These are phyloP conservation scores for Cercospora sp. DNA, from an alignment of 2,329 filamentous ascomycete species.

Conservation along the genomic window DNA sequence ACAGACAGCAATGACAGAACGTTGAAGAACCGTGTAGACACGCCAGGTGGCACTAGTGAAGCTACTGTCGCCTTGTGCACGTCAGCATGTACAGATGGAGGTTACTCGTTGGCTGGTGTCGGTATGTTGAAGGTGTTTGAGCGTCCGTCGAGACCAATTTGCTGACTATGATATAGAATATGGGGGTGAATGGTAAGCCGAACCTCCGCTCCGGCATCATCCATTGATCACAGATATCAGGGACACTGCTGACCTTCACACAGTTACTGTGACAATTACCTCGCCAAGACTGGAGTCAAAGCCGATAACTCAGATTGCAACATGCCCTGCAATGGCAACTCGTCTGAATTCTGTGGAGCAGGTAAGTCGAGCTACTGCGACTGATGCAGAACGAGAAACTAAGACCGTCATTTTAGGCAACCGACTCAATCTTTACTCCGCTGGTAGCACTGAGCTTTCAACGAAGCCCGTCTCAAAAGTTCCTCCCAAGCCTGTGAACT, in stretches of 20 bases:
- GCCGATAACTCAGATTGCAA: slow-evolving; percentile 30
- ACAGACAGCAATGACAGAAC: slow-evolving; percentile 31
- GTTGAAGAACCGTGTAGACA: slow-evolving; percentile 23
- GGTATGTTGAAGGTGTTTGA: background rate
- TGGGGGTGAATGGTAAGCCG: slow-evolving; percentile 40
- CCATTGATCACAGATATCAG: background rate
- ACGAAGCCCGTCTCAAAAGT: slow-evolving; percentile 25
- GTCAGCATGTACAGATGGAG: slow-evolving; percentile 30
- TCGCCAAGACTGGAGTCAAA: slow-evolving; percentile 24
- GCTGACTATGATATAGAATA: slow-evolving; percentile 26
- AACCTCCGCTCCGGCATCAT: background rate
- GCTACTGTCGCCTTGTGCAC: slow-evolving; percentile 34
- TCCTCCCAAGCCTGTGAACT: slow-evolving; percentile 26
- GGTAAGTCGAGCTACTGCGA: slow-evolving; percentile 1
- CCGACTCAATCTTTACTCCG: slow-evolving; percentile 31
- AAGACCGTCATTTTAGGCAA: slow-evolving; percentile 18
- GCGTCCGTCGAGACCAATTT: background rate
- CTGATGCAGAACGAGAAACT: background rate
- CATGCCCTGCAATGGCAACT: slow-evolving; percentile 35
- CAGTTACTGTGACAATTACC: slow-evolving; percentile 35
- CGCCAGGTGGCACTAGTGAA: slow-evolving; percentile 29
- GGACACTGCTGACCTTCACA: slow-evolving; percentile 28
- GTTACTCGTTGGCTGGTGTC: slow-evolving; percentile 37
- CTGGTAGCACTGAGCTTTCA: slow-evolving; percentile 25
- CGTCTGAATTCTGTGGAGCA: slow-evolving; percentile 35